A percentile compares a stretch with the other conserved stretches of the same genome.
phyloP scores from a whole-genome alignment of 192 early-diverging fungal species.

The Funneliformis geosporum region DNA sequence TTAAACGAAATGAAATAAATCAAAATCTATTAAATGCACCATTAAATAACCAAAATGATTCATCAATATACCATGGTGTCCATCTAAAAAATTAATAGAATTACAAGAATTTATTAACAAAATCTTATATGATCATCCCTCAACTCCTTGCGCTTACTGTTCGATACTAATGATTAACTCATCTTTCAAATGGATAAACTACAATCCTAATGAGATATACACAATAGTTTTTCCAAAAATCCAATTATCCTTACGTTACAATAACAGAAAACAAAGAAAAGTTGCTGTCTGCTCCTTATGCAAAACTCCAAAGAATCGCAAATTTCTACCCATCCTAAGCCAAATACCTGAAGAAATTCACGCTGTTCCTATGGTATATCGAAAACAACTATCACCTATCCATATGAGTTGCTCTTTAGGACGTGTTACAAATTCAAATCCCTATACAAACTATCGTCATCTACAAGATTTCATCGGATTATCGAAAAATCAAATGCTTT shows the following conservation, averaged over 20 bases:
- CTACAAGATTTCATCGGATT: background rate
- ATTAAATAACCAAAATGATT: too few species aligned
- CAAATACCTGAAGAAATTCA: background rate
- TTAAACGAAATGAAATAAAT: too few species aligned
- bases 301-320: background rate
- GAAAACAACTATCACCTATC: slow-evolving; percentile 16
- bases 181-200: background rate
- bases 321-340: background rate
- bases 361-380: background rate
- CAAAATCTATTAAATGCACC: too few species aligned
- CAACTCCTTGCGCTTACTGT: slow-evolving; percentile 21
- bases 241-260: background rate
- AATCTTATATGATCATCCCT: slow-evolving; percentile 8
- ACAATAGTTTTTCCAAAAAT: background rate
- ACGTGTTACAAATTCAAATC: background rate
- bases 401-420: slow-evolving; percentile 12
- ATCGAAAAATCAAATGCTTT: background rate
- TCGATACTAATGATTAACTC: background rate
- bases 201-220: background rate
- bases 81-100: too few species aligned
- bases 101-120: slow-evolving; percentile 2
- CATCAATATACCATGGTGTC: too few species aligned
- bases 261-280: background rate
- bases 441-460: slow-evolving; percentile 1
- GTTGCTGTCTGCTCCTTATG: slow-evolving; percentile 10